Base-by-base conservation (phyloP, 192 early-diverging fungal genomes). In the Funneliformis geosporum region DNA sequence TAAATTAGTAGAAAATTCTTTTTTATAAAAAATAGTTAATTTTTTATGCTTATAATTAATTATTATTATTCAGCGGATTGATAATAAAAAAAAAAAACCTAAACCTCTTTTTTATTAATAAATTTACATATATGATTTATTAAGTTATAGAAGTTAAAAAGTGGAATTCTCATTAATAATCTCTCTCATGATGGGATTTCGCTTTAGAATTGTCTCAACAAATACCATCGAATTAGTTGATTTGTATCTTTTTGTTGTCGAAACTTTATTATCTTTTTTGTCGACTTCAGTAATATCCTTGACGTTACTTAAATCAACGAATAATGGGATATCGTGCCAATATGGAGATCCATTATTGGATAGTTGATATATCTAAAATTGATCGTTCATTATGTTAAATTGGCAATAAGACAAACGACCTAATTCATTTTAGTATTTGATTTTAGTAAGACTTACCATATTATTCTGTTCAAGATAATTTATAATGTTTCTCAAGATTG, bases 401-500 rank as follows among this genome's bases (percentile, higher is more conserved):
- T 18, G 16, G 16, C 0, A 55, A 11, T 1, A 16, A 5, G 5
- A 21, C 2, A 33, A 2, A 33, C 33, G 33, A 33, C 2, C 33
- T 33, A 33, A 33, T 33, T 33, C 33, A 18, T 8, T 59, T 59
- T 59, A 59, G 9, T 59, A 59, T 59, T 59, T 59, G 55, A 28
- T 65, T 9, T 65, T 28, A 28, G 8, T 40, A 68, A 43, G 10
- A 23, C 28, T 69, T 69, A 69, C 67, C 38, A 40, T n/a, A 43
- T 69, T 5, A 8, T 33, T n/a, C 7, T 69, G 43, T 69, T 85
- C 64, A 67, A 90, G 75, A 42, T 90, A 55, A 5, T 67, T 42
- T 50, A 95, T 66, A 79, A 95, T 87, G 6, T 79, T 84, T 27
- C 83, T 81, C 69, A 93, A 88, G 47, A 93, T 81, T 1, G 84